Evolutionary conservation across 306 rosid genomes (phyloP), one percentile per base, ranked within the genome.

Genomic region (Hippophae rhamnoides): DNA sequence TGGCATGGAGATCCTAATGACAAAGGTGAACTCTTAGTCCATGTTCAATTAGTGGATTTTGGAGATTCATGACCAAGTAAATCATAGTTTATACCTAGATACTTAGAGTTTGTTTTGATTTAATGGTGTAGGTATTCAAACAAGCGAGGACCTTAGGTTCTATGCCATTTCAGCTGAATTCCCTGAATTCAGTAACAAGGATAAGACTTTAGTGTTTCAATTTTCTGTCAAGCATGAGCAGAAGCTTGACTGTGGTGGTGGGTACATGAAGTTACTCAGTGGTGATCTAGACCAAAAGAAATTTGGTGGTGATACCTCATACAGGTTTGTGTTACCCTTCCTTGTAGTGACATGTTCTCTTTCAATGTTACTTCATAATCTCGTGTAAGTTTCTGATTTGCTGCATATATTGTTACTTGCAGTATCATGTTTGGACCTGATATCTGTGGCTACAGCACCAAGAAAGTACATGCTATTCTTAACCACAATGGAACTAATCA

Each of bases 381-480:
- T 31, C 5, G 43, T 63, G 45, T 63, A 6, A 41, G 6, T 11
- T 25, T 42, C 70, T 81, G 57, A 74, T 70, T 42, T 70, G n/a
- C 7, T 49, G 31, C 47, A 23, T 26, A 57, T 10, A 64, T 64
- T 61, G 64, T 61, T 68, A 31, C 55, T 58, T 72, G 70, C 94
- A 93, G 99, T 77, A 80, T 93, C 68, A 88, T 93, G 99, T 93
- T 93, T 86, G 99, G 99, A 18, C 99, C 99, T 44, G 99, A 93
- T 82, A 93, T 93, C 70, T 93, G 99, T 68, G 99, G 99, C 66
- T 88, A 93, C 90, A 82, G 64, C 76, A 93, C 99, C 79, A 93
- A 93, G 95, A 93, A 93, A 79, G 99, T 93, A 9, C 99, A 93
- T 62, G 86, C 99, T 48, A 93, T 93, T 71, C 84, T 93, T 5